Evolutionary conservation across 1,284 basidiomycete species (phyloP).

Genomic region (Trametes versicolor): DNA sequence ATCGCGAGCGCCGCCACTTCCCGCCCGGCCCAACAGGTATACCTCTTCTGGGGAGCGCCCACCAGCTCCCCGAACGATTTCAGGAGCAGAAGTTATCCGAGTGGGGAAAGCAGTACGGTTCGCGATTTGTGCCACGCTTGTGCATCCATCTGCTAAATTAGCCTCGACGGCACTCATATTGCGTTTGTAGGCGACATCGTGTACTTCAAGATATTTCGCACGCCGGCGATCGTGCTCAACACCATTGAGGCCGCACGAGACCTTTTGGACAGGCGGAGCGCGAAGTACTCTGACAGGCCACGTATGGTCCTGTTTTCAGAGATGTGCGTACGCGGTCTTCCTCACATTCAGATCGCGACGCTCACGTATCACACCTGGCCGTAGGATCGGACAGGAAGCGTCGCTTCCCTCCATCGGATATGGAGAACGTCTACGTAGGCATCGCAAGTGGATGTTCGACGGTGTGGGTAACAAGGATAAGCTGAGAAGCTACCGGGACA

Average conservation of each 20-base stretch:
- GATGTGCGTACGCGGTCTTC: slow-evolving; percentile 34
- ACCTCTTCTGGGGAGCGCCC: no score
- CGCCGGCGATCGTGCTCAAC: slow-evolving; percentile 50
- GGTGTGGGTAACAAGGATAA: slow-evolving; percentile 37
- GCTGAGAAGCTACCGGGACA: slow-evolving; percentile 33
- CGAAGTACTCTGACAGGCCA: slow-evolving; percentile 51
- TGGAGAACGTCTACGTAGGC: slow-evolving; percentile 41
- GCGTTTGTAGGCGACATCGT: neutral
- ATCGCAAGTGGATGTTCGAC: slow-evolving; percentile 44
- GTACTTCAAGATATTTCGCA: slow-evolving; percentile 39
- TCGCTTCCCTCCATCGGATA: slow-evolving; percentile 39
- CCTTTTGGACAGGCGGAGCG: slow-evolving; percentile 51
- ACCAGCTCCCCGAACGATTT: no score
- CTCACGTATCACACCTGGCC: no score
- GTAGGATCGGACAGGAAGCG: slow-evolving; percentile 36
- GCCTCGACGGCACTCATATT: no score
- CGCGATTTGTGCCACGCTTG: no score
- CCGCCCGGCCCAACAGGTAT: no score
- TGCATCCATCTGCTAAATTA: no score
- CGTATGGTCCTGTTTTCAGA: slow-evolving; percentile 39
- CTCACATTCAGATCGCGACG: no score
- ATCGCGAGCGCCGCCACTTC: no score
- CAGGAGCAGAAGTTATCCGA: no score
- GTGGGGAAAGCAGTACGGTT: no score
- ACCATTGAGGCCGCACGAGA: slow-evolving; percentile 47